Conservation (phyloP, 2,329 filamentous ascomycete genomes). For the Apiospora sp. region DNA sequence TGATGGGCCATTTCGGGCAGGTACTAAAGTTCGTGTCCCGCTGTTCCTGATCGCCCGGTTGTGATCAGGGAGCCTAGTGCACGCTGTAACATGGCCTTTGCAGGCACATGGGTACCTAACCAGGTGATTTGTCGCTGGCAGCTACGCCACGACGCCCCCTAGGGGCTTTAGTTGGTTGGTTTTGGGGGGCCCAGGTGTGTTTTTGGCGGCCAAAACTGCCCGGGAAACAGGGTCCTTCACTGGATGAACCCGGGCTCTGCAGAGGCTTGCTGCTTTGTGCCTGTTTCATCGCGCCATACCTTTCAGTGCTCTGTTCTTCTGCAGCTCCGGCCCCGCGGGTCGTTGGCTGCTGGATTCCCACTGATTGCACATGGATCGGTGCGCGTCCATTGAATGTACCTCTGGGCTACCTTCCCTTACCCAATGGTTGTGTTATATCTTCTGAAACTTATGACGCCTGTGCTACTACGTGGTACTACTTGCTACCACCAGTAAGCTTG, state of each 20-base stretch:
- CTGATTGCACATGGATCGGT: background rate
- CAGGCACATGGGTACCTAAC: conserved; percentile 1
- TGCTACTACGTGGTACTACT: conserved; percentile 16
- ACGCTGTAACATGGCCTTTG: background rate
- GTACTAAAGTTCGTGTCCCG: background rate
- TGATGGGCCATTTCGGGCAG: background rate
- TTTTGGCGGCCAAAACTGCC: conserved; percentile 11
- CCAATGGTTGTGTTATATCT: conserved; percentile 16
- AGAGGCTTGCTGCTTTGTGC: conserved; percentile 20
- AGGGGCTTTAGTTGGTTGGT: background rate
- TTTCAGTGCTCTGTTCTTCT: background rate
- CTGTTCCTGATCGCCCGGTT: conserved; percentile 17
- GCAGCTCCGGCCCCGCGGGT: conserved; percentile 14
- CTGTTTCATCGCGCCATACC: conserved; percentile 12
- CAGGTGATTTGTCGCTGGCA: conserved; percentile 16
- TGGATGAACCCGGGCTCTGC: conserved; percentile 1
- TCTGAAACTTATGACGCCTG: conserved; percentile 25
- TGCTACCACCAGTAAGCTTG: conserved; percentile 6
- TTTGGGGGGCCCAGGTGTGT: background rate
- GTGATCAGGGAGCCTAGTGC: background rate
- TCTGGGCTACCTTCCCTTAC: background rate
- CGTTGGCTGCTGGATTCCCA: background rate
- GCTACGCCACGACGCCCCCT: conserved; percentile 13
- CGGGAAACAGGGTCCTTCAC: conserved; percentile 16
- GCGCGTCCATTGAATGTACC: background rate